Evolutionary conservation across 75 land plant genomes (phyloP), one percentile per base, ranked within the genome.

Genomic region (Picea glauca): DNA sequence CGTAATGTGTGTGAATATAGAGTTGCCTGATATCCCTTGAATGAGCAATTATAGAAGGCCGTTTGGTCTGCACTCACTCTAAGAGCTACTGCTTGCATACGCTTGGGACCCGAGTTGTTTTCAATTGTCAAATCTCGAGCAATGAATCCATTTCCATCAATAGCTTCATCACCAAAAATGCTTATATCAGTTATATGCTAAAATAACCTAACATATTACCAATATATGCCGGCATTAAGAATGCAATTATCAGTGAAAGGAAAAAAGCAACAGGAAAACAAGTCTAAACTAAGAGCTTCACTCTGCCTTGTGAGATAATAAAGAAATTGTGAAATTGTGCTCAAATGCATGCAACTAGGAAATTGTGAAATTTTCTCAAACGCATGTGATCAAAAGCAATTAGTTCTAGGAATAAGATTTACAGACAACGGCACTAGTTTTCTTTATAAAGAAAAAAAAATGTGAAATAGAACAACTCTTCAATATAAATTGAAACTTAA

Each of bases 11-110:
- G 91, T 0, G 84, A 82, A 65, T 93, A 93, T 1, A 93, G 78
- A 4, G 90, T 87, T 77, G 90, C 96, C 64, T 92, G 94, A 75
- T 78, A 77, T 38, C 87, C 88, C 17, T 73, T 76, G 77, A 93
- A 80, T 31, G 76, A 81, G 77, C 90, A 92, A 68, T 74, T 35
- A 62, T 84, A 82, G 79, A 93, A 81, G 4, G 82, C 81, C 1
- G 90, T 80, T 31, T 64, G 76, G 61, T 90, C 87, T 76, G 82
- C 81, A 78, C 83, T 21, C 13, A 85, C 83, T 77, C 89, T 50
- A 17, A 93, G 81, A 5, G 93, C 93, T 31, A 91, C 91, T 0
- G 90, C 91, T 58, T 91, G 94, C 62, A 87, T 86, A 20, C 74
- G 80, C 1, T 65, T 80, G 5, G 88, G 81, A 13, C 91, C 91